Evolutionary conservation across 768 basidiomycete genomes (phyloP).

Genomic region (Russula emetica): DNA sequence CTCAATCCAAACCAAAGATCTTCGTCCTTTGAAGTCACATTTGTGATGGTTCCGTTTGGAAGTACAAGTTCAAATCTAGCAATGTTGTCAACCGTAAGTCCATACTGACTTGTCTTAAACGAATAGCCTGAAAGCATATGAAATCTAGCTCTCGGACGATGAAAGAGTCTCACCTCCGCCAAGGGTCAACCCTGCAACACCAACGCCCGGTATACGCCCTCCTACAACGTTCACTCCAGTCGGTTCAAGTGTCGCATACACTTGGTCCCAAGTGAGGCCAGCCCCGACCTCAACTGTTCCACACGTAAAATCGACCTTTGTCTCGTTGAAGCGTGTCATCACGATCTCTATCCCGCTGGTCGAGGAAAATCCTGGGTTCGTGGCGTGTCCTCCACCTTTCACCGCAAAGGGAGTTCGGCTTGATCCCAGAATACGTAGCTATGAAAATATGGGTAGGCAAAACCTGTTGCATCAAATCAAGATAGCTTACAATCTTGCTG

Average conservation of each 20-base stretch:
- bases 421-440: not conserved
- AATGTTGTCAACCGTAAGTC: conserved; percentile 37
- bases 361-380: not conserved
- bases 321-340: conserved; percentile 1
- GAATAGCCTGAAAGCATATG: conserved; percentile 33
- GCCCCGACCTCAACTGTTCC: conserved; percentile 7
- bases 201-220: not conserved
- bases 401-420: not conserved
- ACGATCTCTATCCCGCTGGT: not conserved
- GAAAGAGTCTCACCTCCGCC: conserved; percentile 23
- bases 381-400: not conserved
- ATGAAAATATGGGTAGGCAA: not conserved
- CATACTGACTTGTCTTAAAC: conserved; percentile 33
- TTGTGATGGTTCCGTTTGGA: conserved; percentile 30
- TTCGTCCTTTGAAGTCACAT: not conserved
- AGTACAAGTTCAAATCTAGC: conserved; percentile 30
- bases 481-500: conserved; percentile 17
- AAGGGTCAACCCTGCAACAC: not conserved
- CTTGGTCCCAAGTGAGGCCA: not conserved
- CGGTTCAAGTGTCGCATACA: not conserved
- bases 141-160: not conserved
- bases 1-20: conserved; percentile 20
- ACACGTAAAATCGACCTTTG: not conserved
- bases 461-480: conserved; percentile 15
- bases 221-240: conserved; percentile 6